These are phyloP conservation scores for Blastobotrys americana DNA, from an alignment of 805 yeast genomes.

Conservation along the genomic window DNA sequence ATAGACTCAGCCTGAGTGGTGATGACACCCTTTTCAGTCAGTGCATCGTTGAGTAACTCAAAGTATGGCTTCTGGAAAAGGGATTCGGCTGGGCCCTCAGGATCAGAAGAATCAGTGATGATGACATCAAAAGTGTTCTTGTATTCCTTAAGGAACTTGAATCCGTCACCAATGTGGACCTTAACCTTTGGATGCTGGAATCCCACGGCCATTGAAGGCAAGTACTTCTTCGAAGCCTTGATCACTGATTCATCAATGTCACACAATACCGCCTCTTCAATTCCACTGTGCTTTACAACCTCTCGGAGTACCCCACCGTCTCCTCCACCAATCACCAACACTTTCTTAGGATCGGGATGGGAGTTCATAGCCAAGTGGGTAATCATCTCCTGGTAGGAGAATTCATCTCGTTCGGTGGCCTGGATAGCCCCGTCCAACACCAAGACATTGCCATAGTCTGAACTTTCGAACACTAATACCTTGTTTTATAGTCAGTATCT, in stretches of 20 bases:
- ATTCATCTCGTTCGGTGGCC: slow-evolving; percentile 88
- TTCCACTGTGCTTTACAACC: slow-evolving; percentile 62
- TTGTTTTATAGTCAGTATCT: no score
- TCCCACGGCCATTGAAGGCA: slow-evolving; percentile 68
- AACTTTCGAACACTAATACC: slow-evolving; percentile 61
- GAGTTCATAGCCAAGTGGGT: slow-evolving; percentile 74
- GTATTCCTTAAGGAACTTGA: slow-evolving; percentile 53
- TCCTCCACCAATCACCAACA: slow-evolving; percentile 90
- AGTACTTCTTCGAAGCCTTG: slow-evolving; percentile 56
- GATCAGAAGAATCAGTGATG: slow-evolving; percentile 89
- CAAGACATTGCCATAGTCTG: slow-evolving; percentile 76
- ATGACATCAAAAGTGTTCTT: slow-evolving; percentile 64
- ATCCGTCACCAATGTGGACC: slow-evolving; percentile 74
- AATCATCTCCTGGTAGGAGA: slow-evolving; percentile 89
- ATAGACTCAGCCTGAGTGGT: slow-evolving; percentile 88
- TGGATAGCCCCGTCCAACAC: slow-evolving; percentile 87
- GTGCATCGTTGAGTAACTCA: slow-evolving; percentile 54
- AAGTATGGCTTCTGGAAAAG: slow-evolving; percentile 77
- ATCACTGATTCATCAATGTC: slow-evolving; percentile 86
- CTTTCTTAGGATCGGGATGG: slow-evolving; percentile 67
- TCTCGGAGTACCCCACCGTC: slow-evolving; percentile 94
- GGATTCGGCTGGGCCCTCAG: slow-evolving; percentile 92
- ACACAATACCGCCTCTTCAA: slow-evolving; percentile 64
- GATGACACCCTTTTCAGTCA: slow-evolving; percentile 57
- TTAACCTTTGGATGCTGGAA: slow-evolving; percentile 59